These are phyloP conservation scores for Teratosphaeria gauchensis DNA, from an alignment of 2,329 filamentous ascomycete species.

Conservation along the genomic window DNA sequence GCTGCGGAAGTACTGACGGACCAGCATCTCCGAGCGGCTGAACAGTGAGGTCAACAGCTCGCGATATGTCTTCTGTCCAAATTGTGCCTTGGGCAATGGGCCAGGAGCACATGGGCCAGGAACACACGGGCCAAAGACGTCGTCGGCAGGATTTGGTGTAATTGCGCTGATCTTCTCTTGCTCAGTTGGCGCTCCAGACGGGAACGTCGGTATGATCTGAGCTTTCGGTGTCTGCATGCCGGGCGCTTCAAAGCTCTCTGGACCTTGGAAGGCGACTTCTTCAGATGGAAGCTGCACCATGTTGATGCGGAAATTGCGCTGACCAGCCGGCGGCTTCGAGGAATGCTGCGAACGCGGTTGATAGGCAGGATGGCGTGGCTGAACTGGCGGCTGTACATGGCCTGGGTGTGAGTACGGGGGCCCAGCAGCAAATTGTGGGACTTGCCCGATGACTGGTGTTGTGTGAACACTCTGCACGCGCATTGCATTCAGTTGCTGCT, in stretches of 20 bases:
- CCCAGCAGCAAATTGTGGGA: background rate
- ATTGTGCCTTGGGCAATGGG: background rate
- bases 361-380: background rate
- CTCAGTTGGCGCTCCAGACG: background rate
- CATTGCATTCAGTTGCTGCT: background rate
- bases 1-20: constrained; percentile 1
- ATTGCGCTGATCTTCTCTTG: background rate
- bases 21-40: constrained; percentile 2
- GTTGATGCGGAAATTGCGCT: background rate
- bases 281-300: background rate
- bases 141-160: constrained; percentile 1
- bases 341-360: background rate
- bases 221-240: background rate
- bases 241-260: background rate
- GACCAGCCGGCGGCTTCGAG: background rate
- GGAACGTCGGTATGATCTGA: background rate
- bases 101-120: background rate
- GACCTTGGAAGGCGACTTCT: too few relatives aligned
- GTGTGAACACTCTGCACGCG: background rate
- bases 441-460: background rate
- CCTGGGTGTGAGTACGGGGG: background rate
- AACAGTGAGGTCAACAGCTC: constrained; percentile 4
- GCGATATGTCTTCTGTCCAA: constrained; percentile 3
- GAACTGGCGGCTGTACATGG: background rate
- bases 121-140: background rate